Evolutionary conservation across 75 land plant species (phyloP).

Genomic region (Sequoia sempervirens): DNA sequence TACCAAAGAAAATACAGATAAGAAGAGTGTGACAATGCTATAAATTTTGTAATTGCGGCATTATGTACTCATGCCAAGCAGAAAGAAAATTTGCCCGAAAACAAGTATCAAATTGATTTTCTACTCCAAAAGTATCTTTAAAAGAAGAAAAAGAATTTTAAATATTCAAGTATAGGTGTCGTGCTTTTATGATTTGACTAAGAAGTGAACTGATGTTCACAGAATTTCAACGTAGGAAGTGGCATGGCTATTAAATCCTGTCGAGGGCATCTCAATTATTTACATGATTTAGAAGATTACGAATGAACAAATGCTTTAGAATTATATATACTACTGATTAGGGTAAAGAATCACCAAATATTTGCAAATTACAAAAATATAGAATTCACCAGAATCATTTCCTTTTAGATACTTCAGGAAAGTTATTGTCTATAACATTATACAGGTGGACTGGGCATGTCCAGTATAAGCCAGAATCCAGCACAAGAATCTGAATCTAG

Average conservation of each 20-base stretch:
- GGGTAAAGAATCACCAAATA: not conserved
- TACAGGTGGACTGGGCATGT: slow-evolving; percentile 79
- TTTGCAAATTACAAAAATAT: not conserved
- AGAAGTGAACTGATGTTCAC: not conserved
- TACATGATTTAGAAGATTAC: not conserved
- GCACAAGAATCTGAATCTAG: slow-evolving; percentile 90
- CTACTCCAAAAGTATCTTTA: not conserved
- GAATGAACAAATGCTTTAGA: not conserved
- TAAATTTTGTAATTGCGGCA: not conserved
- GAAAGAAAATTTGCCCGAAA: not conserved
- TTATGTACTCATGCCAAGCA: not conserved
- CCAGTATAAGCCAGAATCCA: slow-evolving; percentile 90
- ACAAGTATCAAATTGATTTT: not conserved
- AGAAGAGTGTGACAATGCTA: not conserved
- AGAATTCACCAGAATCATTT: not conserved
- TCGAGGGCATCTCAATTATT: not conserved
- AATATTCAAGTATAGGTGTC: not conserved
- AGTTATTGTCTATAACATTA: slow-evolving; percentile 19
- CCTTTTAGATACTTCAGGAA: not conserved
- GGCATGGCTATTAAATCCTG: not conserved
- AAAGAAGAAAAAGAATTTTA: not conserved
- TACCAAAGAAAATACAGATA: not conserved
- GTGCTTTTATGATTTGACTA: not conserved
- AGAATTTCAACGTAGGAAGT: not conserved
- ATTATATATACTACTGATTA: not conserved